Base-by-base conservation (phyloP, 129 eudicot genomes). In the Centella asiatica region DNA sequence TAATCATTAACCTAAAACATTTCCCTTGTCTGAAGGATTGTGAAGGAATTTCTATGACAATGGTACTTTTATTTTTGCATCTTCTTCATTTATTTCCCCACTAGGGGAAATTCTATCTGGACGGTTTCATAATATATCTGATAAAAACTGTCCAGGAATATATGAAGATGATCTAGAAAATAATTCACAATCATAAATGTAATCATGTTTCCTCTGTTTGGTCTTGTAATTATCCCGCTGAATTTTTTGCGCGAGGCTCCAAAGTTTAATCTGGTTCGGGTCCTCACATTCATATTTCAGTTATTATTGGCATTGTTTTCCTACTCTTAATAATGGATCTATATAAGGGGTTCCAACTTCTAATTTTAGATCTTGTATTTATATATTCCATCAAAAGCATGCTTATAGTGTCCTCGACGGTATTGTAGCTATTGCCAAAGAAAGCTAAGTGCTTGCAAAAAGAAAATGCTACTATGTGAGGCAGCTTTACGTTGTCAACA, bases 161-260 rank as follows among this genome's bases (percentile, higher is more conserved):
- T 36, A 34, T 23, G 20, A 20, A 22, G 65, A 3, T 36, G 33
- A 40, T 19, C 32, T 20, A n/a, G 9, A 40, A 23, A 39, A 37
- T 58, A 19, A 34, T 34, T 34, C 40, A 34, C 8, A 25, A 24
- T 52, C 2, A 23, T 27, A 8, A 23, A 3, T 26, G 15, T 22
- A 24, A 24, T 52, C 13, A 15, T 15, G 14, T 25, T 52, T 2
- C 47, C 8, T 37, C 26, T 37, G 39, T 36, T 10, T 60, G 65
- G 4, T 59, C 31, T 32, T 44, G 27, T 14, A 46, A 46, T 12
- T 50, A 9, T 70, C 10, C 14, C 40, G 55, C 25, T 46, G 17
- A 26, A 61, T 58, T 19, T 17, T 51, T 40, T 70, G 56, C 37
- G 65, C 37, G 56, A 20, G 51, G 53, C 40, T 34, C 6, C 12